Evolutionary conservation across 257 asterid genomes (phyloP), one percentile per base, ranked within the genome.

Genomic region (Euphrasia confusa): DNA sequence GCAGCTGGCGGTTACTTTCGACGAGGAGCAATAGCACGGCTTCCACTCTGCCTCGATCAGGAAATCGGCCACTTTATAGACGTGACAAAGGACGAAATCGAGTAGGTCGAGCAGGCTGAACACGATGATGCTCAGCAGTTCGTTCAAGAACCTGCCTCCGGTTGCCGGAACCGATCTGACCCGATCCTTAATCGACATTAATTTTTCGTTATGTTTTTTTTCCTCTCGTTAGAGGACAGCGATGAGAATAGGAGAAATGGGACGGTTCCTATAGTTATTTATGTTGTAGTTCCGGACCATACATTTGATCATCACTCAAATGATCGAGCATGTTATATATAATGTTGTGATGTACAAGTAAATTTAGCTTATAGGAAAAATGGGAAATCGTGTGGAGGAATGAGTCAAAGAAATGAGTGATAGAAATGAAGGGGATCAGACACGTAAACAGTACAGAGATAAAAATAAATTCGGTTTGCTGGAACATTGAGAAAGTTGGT

Each of bases 1-100:
- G 66, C 90, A 35, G 40, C 40, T 35, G 2, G 40, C 65, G 62
- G 75, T 60, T 0, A 84, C 50, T 56, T 80, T 78, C 0, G 86
- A 54, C 0, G 94, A 72, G 0, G 83, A 78, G 40, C 99, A 93
- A 44, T 93, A 89, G 48, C 99, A 93, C 0, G 99, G 84, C 62
- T 80, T 89, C 89, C 99, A 79, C n/a, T 89, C 97, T 0, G 96
- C 85, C 55, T 93, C 99, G 8, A 89, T 60, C 37, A 76, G 40
- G 54, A 79, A 82, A 75, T 93, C 99, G 0, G 77, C 71, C 0
- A 79, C 65, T 50, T 71, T 81, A 87, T 76, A 93, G 0, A 77
- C 66, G 61, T 93, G 81, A 60, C 97, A 93, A 0, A 93, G 72
- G 2, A 82, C 1, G 56, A 87, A 69, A 69, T 93, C 99, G 17